phyloP scores from a whole-genome alignment of 768 basidiomycete genomes.

The Tephrocybe rancida region DNA sequence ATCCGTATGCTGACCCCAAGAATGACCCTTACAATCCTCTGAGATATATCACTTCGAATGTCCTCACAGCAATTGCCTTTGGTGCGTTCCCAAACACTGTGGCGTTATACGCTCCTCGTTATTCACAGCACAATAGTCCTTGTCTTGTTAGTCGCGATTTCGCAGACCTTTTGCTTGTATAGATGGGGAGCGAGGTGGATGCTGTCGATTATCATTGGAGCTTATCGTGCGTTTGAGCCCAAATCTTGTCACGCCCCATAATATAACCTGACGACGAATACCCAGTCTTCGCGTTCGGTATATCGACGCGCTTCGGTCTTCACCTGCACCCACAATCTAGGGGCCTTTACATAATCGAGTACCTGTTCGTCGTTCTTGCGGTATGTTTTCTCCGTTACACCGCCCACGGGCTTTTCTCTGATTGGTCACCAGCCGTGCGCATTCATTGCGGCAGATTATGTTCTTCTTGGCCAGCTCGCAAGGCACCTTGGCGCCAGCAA shows the following conservation, averaged over 20 bases:
- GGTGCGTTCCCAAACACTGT: not conserved
- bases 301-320: slow-evolving; percentile 56
- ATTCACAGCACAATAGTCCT: slow-evolving; percentile 25
- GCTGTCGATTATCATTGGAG: slow-evolving; percentile 61
- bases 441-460: slow-evolving; percentile 70
- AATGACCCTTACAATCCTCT: slow-evolving; percentile 55
- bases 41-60: slow-evolving; percentile 56
- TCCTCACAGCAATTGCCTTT: slow-evolving; percentile 51
- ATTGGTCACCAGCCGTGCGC: slow-evolving; percentile 57
- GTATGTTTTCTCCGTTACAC: slow-evolving; percentile 32
- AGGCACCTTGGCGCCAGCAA: slow-evolving; percentile 45
- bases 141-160: slow-evolving; percentile 40
- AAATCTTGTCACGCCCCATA: not conserved
- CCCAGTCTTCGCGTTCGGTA: slow-evolving; percentile 57
- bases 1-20: slow-evolving; percentile 50
- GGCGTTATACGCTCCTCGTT: not conserved
- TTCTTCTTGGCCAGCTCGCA: slow-evolving; percentile 64
- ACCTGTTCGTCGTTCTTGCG: slow-evolving; percentile 61
- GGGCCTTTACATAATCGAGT: slow-evolving; percentile 54
- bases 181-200: slow-evolving; percentile 56
- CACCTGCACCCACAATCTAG: slow-evolving; percentile 53
- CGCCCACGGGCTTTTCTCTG: not conserved
- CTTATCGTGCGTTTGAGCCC: slow-evolving; percentile 41
- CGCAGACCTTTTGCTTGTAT: slow-evolving; percentile 43
- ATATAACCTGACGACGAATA: not conserved